phyloP scores from a whole-genome alignment of 257 asterid species.

The Nicotiana benthamiana region DNA sequence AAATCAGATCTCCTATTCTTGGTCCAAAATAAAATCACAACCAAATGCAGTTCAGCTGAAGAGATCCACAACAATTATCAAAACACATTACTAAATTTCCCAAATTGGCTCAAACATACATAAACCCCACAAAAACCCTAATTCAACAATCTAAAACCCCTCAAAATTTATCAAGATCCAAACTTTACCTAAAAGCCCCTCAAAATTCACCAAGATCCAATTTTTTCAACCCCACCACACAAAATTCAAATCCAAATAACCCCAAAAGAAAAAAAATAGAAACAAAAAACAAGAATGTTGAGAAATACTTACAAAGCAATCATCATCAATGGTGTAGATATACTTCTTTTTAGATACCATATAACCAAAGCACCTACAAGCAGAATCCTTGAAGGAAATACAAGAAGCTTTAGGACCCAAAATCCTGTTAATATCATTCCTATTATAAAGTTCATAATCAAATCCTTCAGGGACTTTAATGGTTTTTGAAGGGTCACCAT shows the following conservation, averaged over 20 bases:
- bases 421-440: conserved; percentile 70
- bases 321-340: conserved; percentile 71
- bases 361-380: conserved; percentile 72
- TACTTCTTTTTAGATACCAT: conserved; percentile 90
- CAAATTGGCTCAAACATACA: neutral
- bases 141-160: neutral
- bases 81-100: neutral
- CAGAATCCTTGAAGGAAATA: conserved; percentile 74
- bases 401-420: conserved; percentile 79
- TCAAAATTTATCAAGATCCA: conserved; percentile 24
- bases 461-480: conserved; percentile 63
- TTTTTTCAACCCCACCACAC: neutral
- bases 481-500: conserved; percentile 61
- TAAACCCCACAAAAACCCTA: neutral
- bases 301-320: conserved; percentile 62
- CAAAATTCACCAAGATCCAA: neutral
- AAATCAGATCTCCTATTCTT: neutral
- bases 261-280: neutral
- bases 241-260: neutral
- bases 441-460: conserved; percentile 63
- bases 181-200: neutral
- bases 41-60: neutral
- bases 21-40: neutral
- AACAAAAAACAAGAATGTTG: neutral
- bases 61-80: neutral